A percentile compares a stretch with the other conserved stretches of the same genome.
phyloP scores from a whole-genome alignment of 805 yeast species.

The Kazachstania taianensis region DNA sequence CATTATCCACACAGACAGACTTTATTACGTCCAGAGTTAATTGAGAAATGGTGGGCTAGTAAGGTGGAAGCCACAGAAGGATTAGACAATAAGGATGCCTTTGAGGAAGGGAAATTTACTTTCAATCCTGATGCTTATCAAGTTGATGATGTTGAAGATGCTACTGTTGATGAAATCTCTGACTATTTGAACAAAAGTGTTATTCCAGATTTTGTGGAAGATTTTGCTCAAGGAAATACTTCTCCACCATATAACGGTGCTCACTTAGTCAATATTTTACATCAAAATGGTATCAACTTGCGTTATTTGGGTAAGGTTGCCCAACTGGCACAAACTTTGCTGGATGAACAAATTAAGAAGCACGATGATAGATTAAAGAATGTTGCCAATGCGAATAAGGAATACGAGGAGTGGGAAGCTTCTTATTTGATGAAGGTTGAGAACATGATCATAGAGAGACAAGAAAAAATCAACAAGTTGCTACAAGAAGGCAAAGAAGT shows the following conservation, averaged over 20 bases:
- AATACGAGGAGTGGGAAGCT: constrained; percentile 28
- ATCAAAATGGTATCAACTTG: constrained; percentile 74
- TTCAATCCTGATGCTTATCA: constrained; percentile 76
- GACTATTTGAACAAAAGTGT: constrained; percentile 47
- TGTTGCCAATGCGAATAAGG: constrained; percentile 22
- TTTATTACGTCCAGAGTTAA: constrained; percentile 75
- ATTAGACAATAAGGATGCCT: constrained; percentile 26
- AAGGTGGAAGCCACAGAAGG: constrained; percentile 39
- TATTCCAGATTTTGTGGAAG: constrained; percentile 47
- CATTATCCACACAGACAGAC: constrained; percentile 78
- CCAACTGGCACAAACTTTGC: constrained; percentile 24
- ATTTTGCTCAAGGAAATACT: constrained; percentile 36
- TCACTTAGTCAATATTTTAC: constrained; percentile 60
- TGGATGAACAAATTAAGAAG: constrained; percentile 15
- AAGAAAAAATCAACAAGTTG: constrained; percentile 25
- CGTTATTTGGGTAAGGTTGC: constrained; percentile 65
- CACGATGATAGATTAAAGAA: constrained; percentile 19
- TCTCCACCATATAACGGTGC: constrained; percentile 71
- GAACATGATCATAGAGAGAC: constrained; percentile 28
- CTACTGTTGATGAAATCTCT: constrained; percentile 55
- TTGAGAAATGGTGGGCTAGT: constrained; percentile 80
- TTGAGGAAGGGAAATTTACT: constrained; percentile 36
- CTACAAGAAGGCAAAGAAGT: constrained; percentile 28
- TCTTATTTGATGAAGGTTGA: constrained; percentile 24
- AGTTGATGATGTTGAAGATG: constrained; percentile 34